These are phyloP conservation scores for Colletotrichum somersetense DNA, from an alignment of 2,329 filamentous ascomycete genomes.

Conservation along the genomic window DNA sequence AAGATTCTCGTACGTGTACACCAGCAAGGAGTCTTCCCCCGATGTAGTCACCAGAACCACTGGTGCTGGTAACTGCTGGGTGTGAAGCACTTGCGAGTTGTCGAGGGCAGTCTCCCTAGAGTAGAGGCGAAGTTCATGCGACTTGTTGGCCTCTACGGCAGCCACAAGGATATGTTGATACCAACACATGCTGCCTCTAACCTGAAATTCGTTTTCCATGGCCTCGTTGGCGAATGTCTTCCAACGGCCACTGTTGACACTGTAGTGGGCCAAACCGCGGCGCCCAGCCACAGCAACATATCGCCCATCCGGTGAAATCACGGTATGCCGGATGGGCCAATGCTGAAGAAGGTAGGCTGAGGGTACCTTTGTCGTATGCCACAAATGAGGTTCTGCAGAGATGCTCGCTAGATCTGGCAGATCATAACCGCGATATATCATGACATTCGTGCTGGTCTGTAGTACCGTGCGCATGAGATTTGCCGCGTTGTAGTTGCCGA, in stretches of 20 bases:
- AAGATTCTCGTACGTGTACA: constrained; percentile 97
- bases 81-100: constrained; percentile 78
- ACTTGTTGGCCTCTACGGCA: constrained; percentile 86
- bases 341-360: constrained; percentile 87
- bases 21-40: constrained; percentile 92
- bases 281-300: constrained; percentile 97
- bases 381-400: constrained; percentile 91
- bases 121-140: constrained; percentile 90
- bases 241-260: constrained; percentile 93
- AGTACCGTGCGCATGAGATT: constrained; percentile 92
- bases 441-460: constrained; percentile 87
- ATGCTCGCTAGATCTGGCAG: constrained; percentile 90
- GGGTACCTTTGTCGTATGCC: constrained; percentile 92
- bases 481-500: constrained; percentile 89
- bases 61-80: constrained; percentile 82
- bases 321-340: constrained; percentile 90
- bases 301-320: constrained; percentile 90
- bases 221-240: constrained; percentile 88
- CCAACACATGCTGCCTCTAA: constrained; percentile 98
- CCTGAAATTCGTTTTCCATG: constrained; percentile 90
- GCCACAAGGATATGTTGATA: constrained; percentile 95
- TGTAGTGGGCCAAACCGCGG: constrained; percentile 94
- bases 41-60: constrained; percentile 92
- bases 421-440: constrained; percentile 95
- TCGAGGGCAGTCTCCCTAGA: constrained; percentile 87